phyloP scores from a whole-genome alignment of 2,329 filamentous ascomycete genomes.

The Colletotrichum theobromicola region DNA sequence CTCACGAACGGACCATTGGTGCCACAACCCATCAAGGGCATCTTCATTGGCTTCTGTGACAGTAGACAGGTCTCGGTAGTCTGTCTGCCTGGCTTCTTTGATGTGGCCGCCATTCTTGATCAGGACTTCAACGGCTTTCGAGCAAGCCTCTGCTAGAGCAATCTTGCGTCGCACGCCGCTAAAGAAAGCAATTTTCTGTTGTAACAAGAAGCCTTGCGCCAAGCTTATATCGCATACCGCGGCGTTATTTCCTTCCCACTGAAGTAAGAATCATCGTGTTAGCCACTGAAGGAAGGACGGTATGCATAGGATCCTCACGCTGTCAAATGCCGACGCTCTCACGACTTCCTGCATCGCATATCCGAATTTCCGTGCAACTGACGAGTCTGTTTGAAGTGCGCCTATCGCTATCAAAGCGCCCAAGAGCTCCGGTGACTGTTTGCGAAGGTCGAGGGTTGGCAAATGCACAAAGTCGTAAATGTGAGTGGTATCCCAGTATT shows the following conservation, averaged over 20 bases:
- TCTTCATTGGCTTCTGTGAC: not conserved
- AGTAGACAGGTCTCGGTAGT: not conserved
- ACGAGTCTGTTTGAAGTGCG: not conserved
- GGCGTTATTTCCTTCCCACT: conserved; percentile 1
- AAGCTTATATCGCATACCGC: not conserved
- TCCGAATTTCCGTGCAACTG: not conserved
- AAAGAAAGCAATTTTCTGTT: not conserved
- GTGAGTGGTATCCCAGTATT: not conserved
- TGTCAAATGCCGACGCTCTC: not conserved
- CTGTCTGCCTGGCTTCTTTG: not conserved
- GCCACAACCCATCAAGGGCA: not conserved
- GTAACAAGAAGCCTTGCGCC: not conserved
- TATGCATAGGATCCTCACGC: not conserved
- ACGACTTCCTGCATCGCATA: conserved; percentile 1
- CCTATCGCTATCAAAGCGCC: not conserved
- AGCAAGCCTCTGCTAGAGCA: not conserved
- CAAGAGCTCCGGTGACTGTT: not conserved
- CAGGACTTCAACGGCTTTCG: not conserved
- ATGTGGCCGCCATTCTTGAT: not conserved
- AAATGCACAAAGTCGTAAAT: not conserved
- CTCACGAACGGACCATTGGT: not conserved
- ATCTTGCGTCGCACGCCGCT: not conserved
- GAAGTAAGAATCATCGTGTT: not conserved
- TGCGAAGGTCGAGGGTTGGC: not conserved
- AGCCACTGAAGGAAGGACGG: not conserved